Evolutionary conservation across 2,329 filamentous ascomycete species (phyloP), one percentile per base, ranked within the genome.

Genomic region (Colletotrichum scovillei): DNA sequence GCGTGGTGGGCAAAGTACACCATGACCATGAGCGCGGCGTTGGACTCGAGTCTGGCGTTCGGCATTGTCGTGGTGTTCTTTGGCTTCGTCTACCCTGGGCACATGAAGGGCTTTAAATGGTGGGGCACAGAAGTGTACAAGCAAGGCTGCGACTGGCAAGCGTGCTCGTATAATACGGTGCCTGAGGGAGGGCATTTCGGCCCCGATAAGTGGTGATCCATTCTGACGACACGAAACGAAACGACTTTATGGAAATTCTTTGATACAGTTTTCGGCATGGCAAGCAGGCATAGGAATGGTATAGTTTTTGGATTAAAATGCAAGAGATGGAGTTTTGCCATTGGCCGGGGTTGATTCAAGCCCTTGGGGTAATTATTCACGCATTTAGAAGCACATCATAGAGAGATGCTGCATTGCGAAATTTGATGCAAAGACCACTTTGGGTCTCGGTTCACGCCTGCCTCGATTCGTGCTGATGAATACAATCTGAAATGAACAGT

Each of bases 1-100:
- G 91, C 90, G 1, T 97, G 95, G 95, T 97, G 95, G 95, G 91
- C 91, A 60, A 97, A 97, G 82, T 97, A 97, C 81, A 96, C 94
- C 53, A 97, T 97, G 94, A 95, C 94, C 4, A 86, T 97, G 65
- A 94, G 92, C 71, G 94, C 94, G 0, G 95, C 94, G 1, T 86
- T 97, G 68, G 95, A 97, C 80, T 95, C 93, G 1, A 94, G 94
- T 0, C 85, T 97, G 24, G 94, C 95, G 0, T 94, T 95, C 78
- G 93, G 93, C 32, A 92, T 97, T 46, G 91, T 97, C 11, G 89
- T 96, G 4, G 92, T 97, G 30, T 97, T 97, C 80, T 96, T 97
- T 78, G 93, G 91, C 1, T 93, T 97, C 76, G 88, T 97, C n/a
- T 96, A 95, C 79, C 93, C 94, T 0, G 93, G 93, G 0, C 90